These are phyloP conservation scores for Immersiella caudata DNA, from an alignment of 495 filamentous ascomycete species.

Conservation along the genomic window DNA sequence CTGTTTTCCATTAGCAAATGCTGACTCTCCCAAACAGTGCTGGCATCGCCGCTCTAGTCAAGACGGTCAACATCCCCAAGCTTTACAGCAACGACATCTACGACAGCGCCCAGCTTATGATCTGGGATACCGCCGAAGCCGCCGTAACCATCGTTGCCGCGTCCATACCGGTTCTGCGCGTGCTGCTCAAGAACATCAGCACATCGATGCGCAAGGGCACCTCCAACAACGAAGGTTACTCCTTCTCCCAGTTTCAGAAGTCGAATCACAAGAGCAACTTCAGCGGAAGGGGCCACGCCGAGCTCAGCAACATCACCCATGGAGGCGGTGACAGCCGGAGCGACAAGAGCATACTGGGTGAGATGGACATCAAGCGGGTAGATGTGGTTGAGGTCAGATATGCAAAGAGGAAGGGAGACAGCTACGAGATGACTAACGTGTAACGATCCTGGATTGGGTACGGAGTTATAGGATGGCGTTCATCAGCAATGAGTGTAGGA, in stretches of 20 bases:
- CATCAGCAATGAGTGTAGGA: no score
- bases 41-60: conserved; percentile 34
- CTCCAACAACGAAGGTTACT: not conserved
- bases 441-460: not conserved
- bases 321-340: not conserved
- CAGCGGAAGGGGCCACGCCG: not conserved
- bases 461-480: no score
- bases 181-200: conserved; percentile 25
- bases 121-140: conserved; percentile 31
- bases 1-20: not conserved
- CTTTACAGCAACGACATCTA: conserved; percentile 10
- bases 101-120: conserved; percentile 22
- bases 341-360: conserved; percentile 9
- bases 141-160: conserved; percentile 35
- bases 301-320: not conserved
- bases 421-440: not conserved
- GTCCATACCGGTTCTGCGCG: conserved; percentile 35
- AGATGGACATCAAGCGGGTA: not conserved
- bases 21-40: conserved; percentile 23
- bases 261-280: not conserved
- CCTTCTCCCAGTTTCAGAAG: not conserved
- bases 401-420: not conserved
- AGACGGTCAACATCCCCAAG: conserved; percentile 19
- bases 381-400: not conserved
- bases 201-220: conserved; percentile 3